These are phyloP conservation scores for Pyrenula massariospora DNA, from an alignment of 495 filamentous ascomycete species.

Conservation along the genomic window DNA sequence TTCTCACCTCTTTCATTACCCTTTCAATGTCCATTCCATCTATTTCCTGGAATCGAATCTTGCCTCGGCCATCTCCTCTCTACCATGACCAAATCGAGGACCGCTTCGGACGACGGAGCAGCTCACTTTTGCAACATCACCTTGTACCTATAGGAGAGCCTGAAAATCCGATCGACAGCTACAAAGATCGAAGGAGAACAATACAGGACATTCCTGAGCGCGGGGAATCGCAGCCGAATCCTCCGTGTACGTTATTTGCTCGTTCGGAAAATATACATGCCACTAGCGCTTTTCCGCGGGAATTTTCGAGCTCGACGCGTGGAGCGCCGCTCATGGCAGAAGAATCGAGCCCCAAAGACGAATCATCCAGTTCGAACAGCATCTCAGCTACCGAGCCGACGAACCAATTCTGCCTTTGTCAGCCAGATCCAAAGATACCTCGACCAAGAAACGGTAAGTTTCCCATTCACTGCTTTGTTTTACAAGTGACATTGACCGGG, in stretches of 20 bases:
- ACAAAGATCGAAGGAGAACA: conserved; percentile 2
- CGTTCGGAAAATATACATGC: conserved; percentile 16
- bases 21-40: not conserved
- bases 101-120: conserved; percentile 19
- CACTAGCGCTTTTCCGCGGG: conserved; percentile 5
- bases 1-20: conserved; percentile 16
- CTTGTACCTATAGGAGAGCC: conserved; percentile 18
- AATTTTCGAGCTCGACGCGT: conserved; percentile 11
- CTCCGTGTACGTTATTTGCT: conserved; percentile 3
- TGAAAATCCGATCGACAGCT: conserved; percentile 5
- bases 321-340: conserved; percentile 23
- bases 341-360: conserved; percentile 19
- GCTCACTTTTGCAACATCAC: conserved; percentile 35
- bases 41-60: conserved; percentile 48
- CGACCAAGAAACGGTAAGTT: conserved; percentile 87
- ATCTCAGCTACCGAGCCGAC: conserved; percentile 14
- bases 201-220: conserved; percentile 1
- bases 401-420: conserved; percentile 72
- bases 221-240: not conserved
- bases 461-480: not conserved
- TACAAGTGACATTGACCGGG: not conserved
- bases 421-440: conserved; percentile 86
- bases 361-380: conserved; percentile 17
- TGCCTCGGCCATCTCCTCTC: conserved; percentile 35
- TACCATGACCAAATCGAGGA: conserved; percentile 28